These are phyloP conservation scores for Exobasidium cylindrosporum DNA, from an alignment of 1,284 basidiomycete species.

Conservation along the genomic window DNA sequence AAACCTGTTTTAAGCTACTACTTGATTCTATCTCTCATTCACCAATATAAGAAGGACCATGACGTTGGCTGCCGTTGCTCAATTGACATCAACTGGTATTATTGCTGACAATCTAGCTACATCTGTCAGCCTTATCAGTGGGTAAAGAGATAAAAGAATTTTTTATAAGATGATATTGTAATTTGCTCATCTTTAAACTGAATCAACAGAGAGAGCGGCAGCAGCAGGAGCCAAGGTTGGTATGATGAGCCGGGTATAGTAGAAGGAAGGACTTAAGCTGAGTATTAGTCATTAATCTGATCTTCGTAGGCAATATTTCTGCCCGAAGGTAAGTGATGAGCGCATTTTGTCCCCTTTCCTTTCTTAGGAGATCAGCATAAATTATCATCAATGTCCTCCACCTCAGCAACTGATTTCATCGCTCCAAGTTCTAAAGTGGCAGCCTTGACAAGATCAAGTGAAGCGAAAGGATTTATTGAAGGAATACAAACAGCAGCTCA, in stretches of 20 bases:
- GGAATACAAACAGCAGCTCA: conserved; percentile 56
- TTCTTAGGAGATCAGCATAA: no score
- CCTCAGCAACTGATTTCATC: conserved; percentile 61
- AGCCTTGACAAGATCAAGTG: conserved; percentile 38
- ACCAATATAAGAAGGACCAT: conserved; percentile 16
- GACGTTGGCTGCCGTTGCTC: conserved; percentile 48
- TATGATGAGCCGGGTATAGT: no score
- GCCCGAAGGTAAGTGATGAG: conserved; percentile 55
- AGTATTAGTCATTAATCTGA: no score
- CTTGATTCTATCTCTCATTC: not conserved
- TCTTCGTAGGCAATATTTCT: conserved; percentile 56
- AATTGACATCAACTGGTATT: conserved; percentile 39
- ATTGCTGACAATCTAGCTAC: conserved; percentile 43
- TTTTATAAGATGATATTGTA: no score
- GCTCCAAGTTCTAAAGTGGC: conserved; percentile 52
- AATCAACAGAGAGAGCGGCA: conserved; percentile 48
- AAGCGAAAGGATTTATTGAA: conserved; percentile 47
- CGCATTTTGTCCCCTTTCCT: no score
- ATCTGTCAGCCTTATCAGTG: conserved; percentile 46
- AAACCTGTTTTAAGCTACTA: no score
- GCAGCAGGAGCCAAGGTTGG: conserved; percentile 55
- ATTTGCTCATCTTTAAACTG: no score
- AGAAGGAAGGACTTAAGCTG: no score
- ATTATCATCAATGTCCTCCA: no score
- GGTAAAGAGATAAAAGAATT: no score